phyloP scores from a whole-genome alignment of 768 basidiomycete species.

The Termitomyces sp. region DNA sequence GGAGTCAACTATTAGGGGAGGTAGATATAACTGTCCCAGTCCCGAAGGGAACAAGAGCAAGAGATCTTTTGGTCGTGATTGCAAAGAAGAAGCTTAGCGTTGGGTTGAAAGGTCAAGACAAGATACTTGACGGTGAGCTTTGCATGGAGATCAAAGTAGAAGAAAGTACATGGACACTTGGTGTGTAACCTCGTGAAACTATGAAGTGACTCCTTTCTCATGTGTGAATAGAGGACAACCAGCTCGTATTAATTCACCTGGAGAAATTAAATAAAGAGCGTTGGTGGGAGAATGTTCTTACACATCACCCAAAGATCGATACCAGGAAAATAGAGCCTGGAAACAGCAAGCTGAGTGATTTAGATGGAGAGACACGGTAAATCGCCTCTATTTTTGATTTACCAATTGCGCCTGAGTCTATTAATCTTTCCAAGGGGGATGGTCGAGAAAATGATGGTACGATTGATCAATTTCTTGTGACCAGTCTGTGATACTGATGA shows the following conservation, averaged over 20 bases:
- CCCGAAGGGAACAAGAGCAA: slow-evolving; percentile 80
- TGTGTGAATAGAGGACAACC: slow-evolving; percentile 61
- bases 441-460: slow-evolving; percentile 99
- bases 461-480: slow-evolving; percentile 16
- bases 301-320: slow-evolving; percentile 94
- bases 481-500: neutral
- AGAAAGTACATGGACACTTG: slow-evolving; percentile 94
- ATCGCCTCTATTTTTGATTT: neutral
- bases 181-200: slow-evolving; percentile 40
- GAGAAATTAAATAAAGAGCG: slow-evolving; percentile 84
- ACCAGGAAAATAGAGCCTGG: slow-evolving; percentile 93
- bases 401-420: neutral
- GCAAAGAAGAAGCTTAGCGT: slow-evolving; percentile 81
- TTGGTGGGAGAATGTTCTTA: slow-evolving; percentile 98
- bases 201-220: neutral
- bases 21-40: slow-evolving; percentile 81
- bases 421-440: slow-evolving; percentile 58
- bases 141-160: slow-evolving; percentile 94
- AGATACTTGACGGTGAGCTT: slow-evolving; percentile 84
- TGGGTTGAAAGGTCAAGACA: slow-evolving; percentile 79
- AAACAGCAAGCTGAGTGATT: slow-evolving; percentile 93
- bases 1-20: slow-evolving; percentile 88
- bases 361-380: slow-evolving; percentile 91
- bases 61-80: slow-evolving; percentile 67
- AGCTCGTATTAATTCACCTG: slow-evolving; percentile 66